Conservation (phyloP, 441 rosid genomes). For the Pelargonium cotyledonis region DNA sequence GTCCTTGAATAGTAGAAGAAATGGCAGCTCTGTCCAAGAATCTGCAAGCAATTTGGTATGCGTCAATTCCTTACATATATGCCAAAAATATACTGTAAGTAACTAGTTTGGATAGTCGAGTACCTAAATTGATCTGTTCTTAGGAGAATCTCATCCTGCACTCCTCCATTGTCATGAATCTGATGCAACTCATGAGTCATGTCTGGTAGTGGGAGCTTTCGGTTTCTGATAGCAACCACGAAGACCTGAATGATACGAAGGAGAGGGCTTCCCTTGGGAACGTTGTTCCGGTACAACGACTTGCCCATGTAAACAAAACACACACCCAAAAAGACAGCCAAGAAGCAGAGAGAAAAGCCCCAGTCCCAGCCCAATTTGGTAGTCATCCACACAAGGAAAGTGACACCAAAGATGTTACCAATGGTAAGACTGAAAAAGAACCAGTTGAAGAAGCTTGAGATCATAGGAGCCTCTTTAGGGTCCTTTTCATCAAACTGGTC, state of each 20-base stretch:
- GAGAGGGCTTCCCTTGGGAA: constrained; percentile 45
- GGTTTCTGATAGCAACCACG: constrained; percentile 38
- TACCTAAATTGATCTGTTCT: constrained; percentile 54
- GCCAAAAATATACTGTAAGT: too few relatives aligned
- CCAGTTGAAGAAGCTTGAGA: constrained; percentile 65
- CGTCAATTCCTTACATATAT: too few relatives aligned
- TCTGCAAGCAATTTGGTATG: constrained; percentile 22
- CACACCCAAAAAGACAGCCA: constrained; percentile 32
- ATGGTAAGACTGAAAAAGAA: constrained; percentile 44
- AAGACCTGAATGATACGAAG: constrained; percentile 41
- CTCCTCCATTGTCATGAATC: constrained; percentile 33
- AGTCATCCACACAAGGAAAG: constrained; percentile 47
- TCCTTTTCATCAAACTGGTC: constrained; percentile 51
- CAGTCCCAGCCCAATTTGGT: constrained; percentile 51
- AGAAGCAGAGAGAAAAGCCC: constrained; percentile 34
- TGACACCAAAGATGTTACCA: constrained; percentile 47
- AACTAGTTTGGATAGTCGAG: neutral
- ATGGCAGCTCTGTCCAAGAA: constrained; percentile 56
- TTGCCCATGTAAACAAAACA: constrained; percentile 39
- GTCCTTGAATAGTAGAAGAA: constrained; percentile 22
- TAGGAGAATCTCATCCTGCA: constrained; percentile 30
- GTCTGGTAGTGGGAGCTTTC: constrained; percentile 38
- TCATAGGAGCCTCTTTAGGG: constrained; percentile 34
- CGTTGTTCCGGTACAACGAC: constrained; percentile 39
- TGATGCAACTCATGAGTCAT: constrained; percentile 42